Conservation (phyloP, 2,329 filamentous ascomycete genomes). For the Venturia pyrina region DNA sequence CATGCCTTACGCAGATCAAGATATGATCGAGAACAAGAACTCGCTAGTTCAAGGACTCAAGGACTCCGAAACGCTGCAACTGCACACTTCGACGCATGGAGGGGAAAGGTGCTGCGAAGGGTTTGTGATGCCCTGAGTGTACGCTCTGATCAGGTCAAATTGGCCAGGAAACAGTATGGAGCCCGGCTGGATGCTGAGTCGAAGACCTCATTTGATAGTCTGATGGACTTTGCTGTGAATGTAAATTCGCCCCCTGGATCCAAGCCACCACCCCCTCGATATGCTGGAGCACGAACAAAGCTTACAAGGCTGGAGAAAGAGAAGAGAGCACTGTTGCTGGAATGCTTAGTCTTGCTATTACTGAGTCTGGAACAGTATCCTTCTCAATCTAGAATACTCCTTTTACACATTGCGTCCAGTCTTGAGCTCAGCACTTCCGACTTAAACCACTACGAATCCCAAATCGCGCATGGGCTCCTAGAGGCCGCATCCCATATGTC, state of each 20-base stretch:
- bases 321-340: slow-evolving; percentile 46
- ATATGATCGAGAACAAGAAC: neutral
- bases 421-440: slow-evolving; percentile 23
- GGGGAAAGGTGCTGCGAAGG: neutral
- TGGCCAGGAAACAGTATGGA: neutral
- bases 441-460: slow-evolving; percentile 21
- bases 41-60: neutral
- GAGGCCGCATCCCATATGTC: slow-evolving; percentile 14
- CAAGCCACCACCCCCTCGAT: neutral
- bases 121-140: slow-evolving; percentile 2
- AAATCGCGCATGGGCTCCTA: slow-evolving; percentile 10
- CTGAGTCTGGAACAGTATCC: slow-evolving; percentile 30
- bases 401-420: slow-evolving; percentile 25
- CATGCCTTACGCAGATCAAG: neutral
- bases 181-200: neutral
- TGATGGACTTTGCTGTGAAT: neutral
- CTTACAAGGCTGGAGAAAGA: slow-evolving; percentile 4
- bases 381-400: slow-evolving; percentile 25
- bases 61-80: neutral
- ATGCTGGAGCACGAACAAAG: neutral
- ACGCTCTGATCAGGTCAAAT: neutral
- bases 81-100: slow-evolving; percentile 8
- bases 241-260: neutral
- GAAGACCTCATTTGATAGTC: neutral
- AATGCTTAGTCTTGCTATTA: slow-evolving; percentile 45